Evolutionary conservation across 1,284 basidiomycete genomes (phyloP).

Genomic region (Paramarasmius palmivorus): DNA sequence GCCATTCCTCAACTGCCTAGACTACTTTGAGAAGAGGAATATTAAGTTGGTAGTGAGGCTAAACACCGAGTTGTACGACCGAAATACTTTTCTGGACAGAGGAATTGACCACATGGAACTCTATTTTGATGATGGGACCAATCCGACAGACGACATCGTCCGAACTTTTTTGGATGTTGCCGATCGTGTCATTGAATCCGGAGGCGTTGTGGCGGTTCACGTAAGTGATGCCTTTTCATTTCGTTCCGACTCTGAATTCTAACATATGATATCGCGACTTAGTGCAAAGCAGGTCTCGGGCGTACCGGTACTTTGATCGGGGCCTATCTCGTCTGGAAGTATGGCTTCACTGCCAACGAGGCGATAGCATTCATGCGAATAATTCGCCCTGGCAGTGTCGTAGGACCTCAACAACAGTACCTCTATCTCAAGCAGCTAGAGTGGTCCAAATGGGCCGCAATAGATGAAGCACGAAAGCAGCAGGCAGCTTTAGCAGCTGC

Average conservation of each 20-base stretch:
- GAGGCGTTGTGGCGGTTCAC: conserved; percentile 86
- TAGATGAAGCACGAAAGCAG: conserved; percentile 66
- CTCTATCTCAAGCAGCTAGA: conserved; percentile 96
- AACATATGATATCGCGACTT: conserved; percentile 18
- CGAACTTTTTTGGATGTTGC: conserved; percentile 86
- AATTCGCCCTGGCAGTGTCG: conserved; percentile 93
- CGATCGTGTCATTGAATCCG: conserved; percentile 76
- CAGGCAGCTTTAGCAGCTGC: conserved; percentile 47
- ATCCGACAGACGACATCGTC: conserved; percentile 94
- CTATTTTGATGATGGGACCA: conserved; percentile 99
- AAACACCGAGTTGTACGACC: conserved; percentile 95
- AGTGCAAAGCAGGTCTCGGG: conserved; percentile 95
- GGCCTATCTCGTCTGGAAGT: conserved; percentile 98
- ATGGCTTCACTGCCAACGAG: conserved; percentile 98
- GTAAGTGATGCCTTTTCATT: conserved; percentile 54
- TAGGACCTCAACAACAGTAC: conserved; percentile 93
- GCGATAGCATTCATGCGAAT: conserved; percentile 99
- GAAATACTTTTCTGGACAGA: conserved; percentile 77
- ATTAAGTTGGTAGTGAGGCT: conserved; percentile 93
- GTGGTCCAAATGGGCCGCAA: conserved; percentile 91
- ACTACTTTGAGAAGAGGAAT: conserved; percentile 87
- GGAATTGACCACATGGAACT: conserved; percentile 92
- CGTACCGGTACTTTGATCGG: conserved; percentile 95
- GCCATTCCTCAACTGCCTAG: conserved; percentile 85
- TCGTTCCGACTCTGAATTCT: conserved; percentile 18